Evolutionary conservation across 371 early-diverging fungal genomes (phyloP), one percentile per base, ranked within the genome.

Genomic region (Haplosporangium sp.): DNA sequence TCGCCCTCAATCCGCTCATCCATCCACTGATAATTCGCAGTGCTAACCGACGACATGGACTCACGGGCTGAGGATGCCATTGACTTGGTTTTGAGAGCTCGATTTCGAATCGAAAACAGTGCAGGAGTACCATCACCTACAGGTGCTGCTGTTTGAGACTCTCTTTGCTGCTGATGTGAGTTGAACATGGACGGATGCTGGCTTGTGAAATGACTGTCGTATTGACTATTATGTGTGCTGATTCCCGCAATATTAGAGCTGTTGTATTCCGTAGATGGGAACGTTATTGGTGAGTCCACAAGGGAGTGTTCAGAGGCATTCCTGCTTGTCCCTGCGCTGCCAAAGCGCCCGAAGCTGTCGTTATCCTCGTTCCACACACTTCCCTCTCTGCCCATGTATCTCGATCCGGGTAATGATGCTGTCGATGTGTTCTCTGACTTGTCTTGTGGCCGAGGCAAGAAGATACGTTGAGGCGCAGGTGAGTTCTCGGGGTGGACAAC

Each of bases 1-100:
- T 50, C 20, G n/a, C 42, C 29, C 9, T 55, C 56, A 12, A 54
- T 23, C n/a, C 43, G 75, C 0, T 63, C 76, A 2, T 75, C 67
- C 70, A 69, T 75, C 76, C 76, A 69, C 37, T 62, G 70, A 45
- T 69, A 69, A 41, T 75, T 75, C 10, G 76, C 67, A 0, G 76
- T 66, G 42, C 54, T 63, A 53, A 75, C 42, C 40, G 76, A 66
- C 12, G 63, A 54, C 40, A 67, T 38, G 54, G 76, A 75, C 20
- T 65, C 76, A 6, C 76, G 70, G 0, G 46, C 67, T 20, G 69
- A 74, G 4, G 62, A 52, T 6, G 51, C 5, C 20, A 43, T 36
- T 16, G 43, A 18, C 18, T 20, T 59, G 41, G 11, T 59, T 14
- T 29, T 47, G 16, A 40, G 20, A 9, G 52, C 43, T 5, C 40